phyloP scores from a whole-genome alignment of 225 moss, liverwort and hornwort species.

The Anthoceros angustus region DNA sequence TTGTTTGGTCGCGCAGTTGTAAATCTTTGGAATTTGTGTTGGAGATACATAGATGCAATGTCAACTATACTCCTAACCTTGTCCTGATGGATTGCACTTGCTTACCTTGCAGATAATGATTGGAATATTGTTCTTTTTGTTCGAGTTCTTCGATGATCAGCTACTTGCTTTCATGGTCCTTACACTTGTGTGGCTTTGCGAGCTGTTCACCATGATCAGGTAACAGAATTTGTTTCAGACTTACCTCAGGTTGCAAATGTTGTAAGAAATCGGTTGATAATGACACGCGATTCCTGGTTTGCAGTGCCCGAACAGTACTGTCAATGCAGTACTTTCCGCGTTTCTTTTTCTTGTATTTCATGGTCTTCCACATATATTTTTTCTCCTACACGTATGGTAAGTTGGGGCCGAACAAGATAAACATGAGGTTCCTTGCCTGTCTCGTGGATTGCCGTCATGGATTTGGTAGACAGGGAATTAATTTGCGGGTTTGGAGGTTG shows the following conservation, averaged over 20 bases:
- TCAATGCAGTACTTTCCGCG: constrained; percentile 80
- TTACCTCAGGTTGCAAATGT: constrained; percentile 7
- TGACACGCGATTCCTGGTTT: neutral
- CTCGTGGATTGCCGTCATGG: too few species aligned
- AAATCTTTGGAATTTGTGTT: too few species aligned
- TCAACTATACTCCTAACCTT: too few species aligned
- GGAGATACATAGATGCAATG: too few species aligned
- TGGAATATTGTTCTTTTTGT: constrained; percentile 86
- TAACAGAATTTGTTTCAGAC: constrained; percentile 6
- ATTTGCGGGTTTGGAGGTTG: neutral
- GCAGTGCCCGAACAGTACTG: constrained; percentile 70
- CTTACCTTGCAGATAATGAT: constrained; percentile 72
- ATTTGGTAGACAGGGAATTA: too few species aligned
- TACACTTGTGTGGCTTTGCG: constrained; percentile 95
- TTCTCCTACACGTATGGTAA: constrained; percentile 95
- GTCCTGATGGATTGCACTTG: neutral
- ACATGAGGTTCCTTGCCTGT: too few species aligned
- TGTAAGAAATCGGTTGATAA: too few species aligned
- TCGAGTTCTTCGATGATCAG: constrained; percentile 97
- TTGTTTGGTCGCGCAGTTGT: neutral
- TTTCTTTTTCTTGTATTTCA: constrained; percentile 45
- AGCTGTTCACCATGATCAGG: constrained; percentile 99
- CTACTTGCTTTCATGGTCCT: constrained; percentile 96
- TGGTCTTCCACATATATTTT: constrained; percentile 86
- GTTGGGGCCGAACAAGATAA: constrained; percentile 5